Percentiles rank a stretch among this genome's conserved stretches.
These are phyloP conservation scores for Cucurbita maxima DNA, from an alignment of 306 rosid species.

Conservation along the genomic window DNA sequence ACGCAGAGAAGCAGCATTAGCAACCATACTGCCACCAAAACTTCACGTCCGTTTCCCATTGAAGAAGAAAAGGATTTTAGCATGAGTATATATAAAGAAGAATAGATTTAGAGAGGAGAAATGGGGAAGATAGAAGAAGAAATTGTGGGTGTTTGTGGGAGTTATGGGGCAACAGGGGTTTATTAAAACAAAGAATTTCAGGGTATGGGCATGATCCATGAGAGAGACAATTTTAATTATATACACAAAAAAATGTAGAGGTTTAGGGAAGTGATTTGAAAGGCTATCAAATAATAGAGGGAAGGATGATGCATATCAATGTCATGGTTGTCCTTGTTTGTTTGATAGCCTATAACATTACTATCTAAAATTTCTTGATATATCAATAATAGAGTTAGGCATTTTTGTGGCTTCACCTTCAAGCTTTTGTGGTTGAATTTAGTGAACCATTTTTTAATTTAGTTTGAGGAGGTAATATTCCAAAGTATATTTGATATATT, in stretches of 20 bases:
- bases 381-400: no score
- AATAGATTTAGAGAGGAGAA: background rate
- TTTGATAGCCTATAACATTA: no score
- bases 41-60: background rate
- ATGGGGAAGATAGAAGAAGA: background rate
- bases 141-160: background rate
- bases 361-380: no score
- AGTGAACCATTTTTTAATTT: no score
- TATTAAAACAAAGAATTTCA: background rate
- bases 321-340: no score
- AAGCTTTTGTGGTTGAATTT: no score
- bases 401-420: no score
- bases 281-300: background rate
- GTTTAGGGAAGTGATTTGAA: background rate
- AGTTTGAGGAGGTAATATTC: no score
- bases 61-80: background rate
- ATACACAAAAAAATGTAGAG: background rate
- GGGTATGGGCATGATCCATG: background rate
- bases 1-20: background rate
- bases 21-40: background rate
- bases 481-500: no score
- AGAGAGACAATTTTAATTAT: background rate
- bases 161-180: background rate
- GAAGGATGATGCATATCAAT: background rate
- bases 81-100: background rate